phyloP scores from a whole-genome alignment of 1,284 basidiomycete genomes.

The Wolfiporia cocos region DNA sequence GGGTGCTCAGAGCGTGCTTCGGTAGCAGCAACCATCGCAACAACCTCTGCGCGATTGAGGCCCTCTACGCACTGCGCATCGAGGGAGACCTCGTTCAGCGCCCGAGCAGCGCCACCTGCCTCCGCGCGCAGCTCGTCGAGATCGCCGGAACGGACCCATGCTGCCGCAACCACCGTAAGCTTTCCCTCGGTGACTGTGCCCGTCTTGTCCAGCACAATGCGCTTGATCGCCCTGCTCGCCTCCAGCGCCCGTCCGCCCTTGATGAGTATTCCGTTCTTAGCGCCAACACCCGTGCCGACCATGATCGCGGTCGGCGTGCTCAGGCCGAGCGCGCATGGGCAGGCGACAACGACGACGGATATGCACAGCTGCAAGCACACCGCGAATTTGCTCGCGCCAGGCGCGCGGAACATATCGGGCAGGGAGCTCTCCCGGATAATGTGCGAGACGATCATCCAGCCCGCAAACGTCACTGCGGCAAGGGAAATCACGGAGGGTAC shows the following conservation, averaged over 20 bases:
- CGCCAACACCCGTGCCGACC: constrained; percentile 98
- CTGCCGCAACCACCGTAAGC: constrained; percentile 64
- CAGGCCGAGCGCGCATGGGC: constrained; percentile 95
- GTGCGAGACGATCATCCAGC: constrained; percentile 79
- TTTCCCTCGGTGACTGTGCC: constrained; percentile 94
- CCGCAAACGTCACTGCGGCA: constrained; percentile 75
- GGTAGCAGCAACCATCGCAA: constrained; percentile 80
- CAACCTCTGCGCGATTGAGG: constrained; percentile 55
- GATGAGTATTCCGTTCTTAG: constrained; percentile 96
- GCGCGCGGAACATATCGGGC: constrained; percentile 79
- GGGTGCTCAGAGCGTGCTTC: constrained; percentile 96
- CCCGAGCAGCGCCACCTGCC: constrained; percentile 6
- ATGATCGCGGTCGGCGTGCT: constrained; percentile 98
- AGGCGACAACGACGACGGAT: constrained; percentile 96
- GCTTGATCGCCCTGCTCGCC: constrained; percentile 77
- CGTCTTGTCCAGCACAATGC: constrained; percentile 94
- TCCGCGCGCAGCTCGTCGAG: constrained; percentile 36
- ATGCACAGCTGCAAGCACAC: constrained; percentile 98
- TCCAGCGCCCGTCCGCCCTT: constrained; percentile 95
- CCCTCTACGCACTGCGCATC: constrained; percentile 55
- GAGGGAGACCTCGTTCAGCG: constrained; percentile 33
- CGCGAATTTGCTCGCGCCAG: constrained; percentile 83
- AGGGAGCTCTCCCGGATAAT: constrained; percentile 56
- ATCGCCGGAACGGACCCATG: constrained; percentile 61
- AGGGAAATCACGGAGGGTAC: constrained; percentile 90